phyloP scores from a whole-genome alignment of 352 stramenopile genomes.

The Globisporangium carolinianum region DNA sequence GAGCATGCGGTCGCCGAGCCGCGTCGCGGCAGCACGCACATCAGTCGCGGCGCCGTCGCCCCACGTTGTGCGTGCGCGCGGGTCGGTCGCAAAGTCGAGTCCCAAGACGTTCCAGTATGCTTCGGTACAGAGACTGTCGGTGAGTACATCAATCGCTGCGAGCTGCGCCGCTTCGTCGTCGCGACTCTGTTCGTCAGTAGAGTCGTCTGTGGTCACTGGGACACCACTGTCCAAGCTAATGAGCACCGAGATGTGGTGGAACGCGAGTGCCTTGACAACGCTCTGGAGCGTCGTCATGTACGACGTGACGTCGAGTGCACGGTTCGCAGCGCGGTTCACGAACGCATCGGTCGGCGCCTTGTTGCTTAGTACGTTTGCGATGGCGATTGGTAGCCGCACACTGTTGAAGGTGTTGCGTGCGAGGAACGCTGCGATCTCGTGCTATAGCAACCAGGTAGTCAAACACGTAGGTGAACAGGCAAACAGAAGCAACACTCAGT shows the following conservation, averaged over 20 bases:
- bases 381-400: conserved; percentile 33
- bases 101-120: conserved; percentile 77
- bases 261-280: conserved; percentile 32
- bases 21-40: conserved; percentile 36
- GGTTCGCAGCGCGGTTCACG: conserved; percentile 29
- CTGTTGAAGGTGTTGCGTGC: conserved; percentile 43
- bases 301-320: conserved; percentile 22
- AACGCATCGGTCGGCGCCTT: conserved; percentile 19
- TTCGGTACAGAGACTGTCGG: conserved; percentile 32
- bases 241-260: conserved; percentile 33
- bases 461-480: background rate
- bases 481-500: background rate
- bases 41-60: conserved; percentile 33
- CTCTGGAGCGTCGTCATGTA: conserved; percentile 39
- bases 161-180: conserved; percentile 28
- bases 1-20: conserved; percentile 58
- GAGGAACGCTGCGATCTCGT: conserved; percentile 37
- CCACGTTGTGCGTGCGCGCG: conserved; percentile 28
- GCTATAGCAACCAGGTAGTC: conserved; percentile 12
- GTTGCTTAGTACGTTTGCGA: conserved; percentile 31
- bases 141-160: conserved; percentile 36
- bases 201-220: conserved; percentile 1
- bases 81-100: conserved; percentile 68
- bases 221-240: conserved; percentile 40
- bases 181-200: conserved; percentile 5